Conservation (phyloP, 208 protist species). For the Ichthyophonus hoferi region DNA sequence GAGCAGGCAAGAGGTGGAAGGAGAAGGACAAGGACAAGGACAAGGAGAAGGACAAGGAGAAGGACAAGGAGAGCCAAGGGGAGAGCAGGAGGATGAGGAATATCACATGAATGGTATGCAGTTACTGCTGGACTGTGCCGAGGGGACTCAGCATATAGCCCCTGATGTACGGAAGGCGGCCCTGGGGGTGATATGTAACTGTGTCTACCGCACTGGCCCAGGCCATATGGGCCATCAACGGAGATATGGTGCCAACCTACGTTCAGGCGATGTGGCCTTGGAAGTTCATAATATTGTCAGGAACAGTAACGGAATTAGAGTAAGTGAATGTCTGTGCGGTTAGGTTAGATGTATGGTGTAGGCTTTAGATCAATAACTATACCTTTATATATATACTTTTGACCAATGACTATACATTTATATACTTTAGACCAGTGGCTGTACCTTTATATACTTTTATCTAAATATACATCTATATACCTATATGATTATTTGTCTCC, state of each 20-base stretch:
- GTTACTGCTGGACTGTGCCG: background rate
- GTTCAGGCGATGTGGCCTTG: background rate
- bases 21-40: background rate
- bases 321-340: background rate
- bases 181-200: background rate
- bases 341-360: no score
- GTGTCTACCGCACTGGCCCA: background rate
- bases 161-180: conserved; percentile 11
- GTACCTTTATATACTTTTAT: no score
- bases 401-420: no score
- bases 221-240: background rate
- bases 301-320: background rate
- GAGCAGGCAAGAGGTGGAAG: background rate
- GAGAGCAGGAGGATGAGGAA: background rate
- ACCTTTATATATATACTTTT: no score
- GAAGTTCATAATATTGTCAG: background rate
- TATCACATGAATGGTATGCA: background rate
- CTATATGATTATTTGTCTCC: conserved; percentile 2
- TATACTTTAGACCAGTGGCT: no score
- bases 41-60: background rate
- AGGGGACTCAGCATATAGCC: background rate
- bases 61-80: background rate
- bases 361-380: no score
- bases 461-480: no score
- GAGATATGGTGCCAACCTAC: background rate